phyloP scores from a whole-genome alignment of 176 grass and related monocot species.

The Themeda triandra region DNA sequence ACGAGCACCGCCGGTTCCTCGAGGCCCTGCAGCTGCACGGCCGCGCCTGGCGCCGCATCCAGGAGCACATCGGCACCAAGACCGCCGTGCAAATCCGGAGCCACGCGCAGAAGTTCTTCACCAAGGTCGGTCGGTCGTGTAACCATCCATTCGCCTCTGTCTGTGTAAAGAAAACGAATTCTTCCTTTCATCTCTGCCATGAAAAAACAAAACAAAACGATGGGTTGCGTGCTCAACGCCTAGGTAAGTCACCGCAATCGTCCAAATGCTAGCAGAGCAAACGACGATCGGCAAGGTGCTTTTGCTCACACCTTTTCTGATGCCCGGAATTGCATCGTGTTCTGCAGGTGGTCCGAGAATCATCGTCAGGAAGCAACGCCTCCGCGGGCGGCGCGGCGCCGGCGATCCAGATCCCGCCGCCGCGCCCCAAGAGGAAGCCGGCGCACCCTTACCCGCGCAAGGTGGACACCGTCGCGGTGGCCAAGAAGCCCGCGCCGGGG shows the following conservation, averaged over 20 bases:
- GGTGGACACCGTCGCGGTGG: conserved; percentile 18
- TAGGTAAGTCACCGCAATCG: conserved; percentile 46
- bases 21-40: conserved; percentile 86
- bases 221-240: conserved; percentile 28
- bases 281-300: background rate
- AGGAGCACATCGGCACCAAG: conserved; percentile 93
- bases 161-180: conserved; percentile 4
- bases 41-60: conserved; percentile 86
- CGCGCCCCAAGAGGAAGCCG: conserved; percentile 92
- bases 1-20: conserved; percentile 79
- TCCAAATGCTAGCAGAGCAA: conserved; percentile 30
- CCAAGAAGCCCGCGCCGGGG: conserved; percentile 26
- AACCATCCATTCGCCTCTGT: background rate
- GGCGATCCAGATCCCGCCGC: conserved; percentile 81
- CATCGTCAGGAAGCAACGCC: conserved; percentile 33
- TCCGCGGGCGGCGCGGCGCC: conserved; percentile 21
- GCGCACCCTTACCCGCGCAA: conserved; percentile 82
- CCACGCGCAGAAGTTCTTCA: conserved; percentile 99
- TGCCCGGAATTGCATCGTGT: background rate
- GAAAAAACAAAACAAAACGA: conserved; percentile 26
- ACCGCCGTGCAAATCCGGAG: conserved; percentile 95
- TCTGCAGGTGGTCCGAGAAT: conserved; percentile 61
- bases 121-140: conserved; percentile 92
- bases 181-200: conserved; percentile 24
- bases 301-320: background rate